Base-by-base conservation (phyloP, 805 yeast species). In the Spathaspora gorwiae region DNA sequence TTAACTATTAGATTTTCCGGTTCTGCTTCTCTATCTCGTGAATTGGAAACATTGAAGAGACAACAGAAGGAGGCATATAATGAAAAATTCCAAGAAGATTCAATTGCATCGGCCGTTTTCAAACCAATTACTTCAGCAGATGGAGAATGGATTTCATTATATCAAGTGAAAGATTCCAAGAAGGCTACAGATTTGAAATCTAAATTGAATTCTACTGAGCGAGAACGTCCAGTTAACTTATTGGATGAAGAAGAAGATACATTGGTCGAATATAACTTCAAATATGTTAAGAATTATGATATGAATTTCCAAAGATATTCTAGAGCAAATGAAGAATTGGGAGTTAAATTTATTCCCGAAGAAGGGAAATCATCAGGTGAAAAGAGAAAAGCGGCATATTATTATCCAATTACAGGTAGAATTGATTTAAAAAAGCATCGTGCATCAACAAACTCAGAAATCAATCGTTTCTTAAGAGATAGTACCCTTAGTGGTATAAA, bases 341-440 rank as follows among this genome's bases (percentile, higher is more conserved):
- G 85, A 1, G 67, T 90, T 39, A 77, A 81, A 37, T 79, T 87
- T 53, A 61, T 61, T 6, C 57, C 68, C 6, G 79, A 73, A 39
- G 59, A 51, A 26, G 43, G 44, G 24, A 14, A 34, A 13, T 26
- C 24, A 5, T 74, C 74, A 26, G 61, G 72, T 19, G 75, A 71
- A 42, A 78, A 76, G 39, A 65, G 78, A 30, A 66, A 71, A 26
- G 72, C 79, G 7, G 95, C 89, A 3, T 78, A 76, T 54, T 94
- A 85, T 61, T 80, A 85, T 47, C 96, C 97, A 7, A 69, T 92
- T 13, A 70, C 78, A 11, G 89, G 90, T 32, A 81, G 84, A 54
- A 75, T 88, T 37, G 94, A 84, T 53, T 79, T 94, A 60, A 89
- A 87, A 69, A 84, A 92, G 61, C 82, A 95, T 61, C 81, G 97